phyloP scores from a whole-genome alignment of 2,329 filamentous ascomycete genomes.

The Fusarium sacchari region DNA sequence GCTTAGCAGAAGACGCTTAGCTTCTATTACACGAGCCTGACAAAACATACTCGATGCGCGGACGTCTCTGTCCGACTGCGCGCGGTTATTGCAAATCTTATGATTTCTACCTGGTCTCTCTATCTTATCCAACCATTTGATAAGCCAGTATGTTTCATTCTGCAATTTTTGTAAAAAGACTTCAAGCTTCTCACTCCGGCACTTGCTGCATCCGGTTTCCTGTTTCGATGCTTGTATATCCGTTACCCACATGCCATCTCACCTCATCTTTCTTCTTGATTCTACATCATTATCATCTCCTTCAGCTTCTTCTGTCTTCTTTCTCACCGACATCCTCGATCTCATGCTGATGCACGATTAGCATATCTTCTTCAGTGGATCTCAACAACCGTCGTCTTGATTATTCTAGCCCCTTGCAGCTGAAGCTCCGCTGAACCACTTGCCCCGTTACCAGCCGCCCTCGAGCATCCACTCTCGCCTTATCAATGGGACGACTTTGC shows the following conservation, averaged over 20 bases:
- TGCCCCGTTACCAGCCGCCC: not conserved
- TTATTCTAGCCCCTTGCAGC: conserved; percentile 13
- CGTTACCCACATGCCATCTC: not conserved
- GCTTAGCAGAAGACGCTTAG: conserved; percentile 28
- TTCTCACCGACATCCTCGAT: conserved; percentile 31
- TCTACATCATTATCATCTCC: not conserved
- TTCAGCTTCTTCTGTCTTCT: not conserved
- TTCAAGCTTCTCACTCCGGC: not conserved
- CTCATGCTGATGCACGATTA: not conserved
- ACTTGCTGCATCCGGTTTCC: not conserved
- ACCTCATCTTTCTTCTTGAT: not conserved
- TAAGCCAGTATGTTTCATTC: conserved; percentile 10
- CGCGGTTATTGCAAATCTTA: conserved; percentile 31
- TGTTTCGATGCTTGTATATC: conserved; percentile 2
- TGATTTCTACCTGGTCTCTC: not conserved
- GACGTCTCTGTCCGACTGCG: not conserved
- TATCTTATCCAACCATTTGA: conserved; percentile 44
- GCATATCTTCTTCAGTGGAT: conserved; percentile 6
- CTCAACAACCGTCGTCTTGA: not conserved
- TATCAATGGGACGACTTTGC: conserved; percentile 19
- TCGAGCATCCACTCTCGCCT: conserved; percentile 11
- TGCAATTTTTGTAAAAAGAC: not conserved
- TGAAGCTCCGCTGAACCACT: conserved; percentile 17
- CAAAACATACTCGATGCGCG: conserved; percentile 40
- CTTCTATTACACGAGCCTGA: conserved; percentile 46